Base-by-base conservation (phyloP, 345 rosid genomes). In the Lepidium sativum region DNA sequence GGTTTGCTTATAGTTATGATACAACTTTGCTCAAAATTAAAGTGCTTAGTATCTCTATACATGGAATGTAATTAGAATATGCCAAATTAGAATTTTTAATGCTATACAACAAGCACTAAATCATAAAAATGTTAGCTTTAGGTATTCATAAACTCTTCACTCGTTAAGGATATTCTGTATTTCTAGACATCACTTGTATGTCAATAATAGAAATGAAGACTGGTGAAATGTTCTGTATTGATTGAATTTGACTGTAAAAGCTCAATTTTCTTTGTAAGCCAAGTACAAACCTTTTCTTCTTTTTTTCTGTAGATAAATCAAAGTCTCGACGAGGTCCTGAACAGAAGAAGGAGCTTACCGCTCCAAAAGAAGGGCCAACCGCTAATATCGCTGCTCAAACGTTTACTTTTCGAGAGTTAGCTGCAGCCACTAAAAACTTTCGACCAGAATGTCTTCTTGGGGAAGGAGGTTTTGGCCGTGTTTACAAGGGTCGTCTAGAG, bases 391-490 rank as follows among this genome's bases (percentile, higher is more conserved):
- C 97, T 34, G 99, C 96, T 8, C 97, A 88, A 74, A 94, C 90
- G 18, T 94, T 90, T 82, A 86, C 97, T 45, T 94, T 89, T 67
- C 69, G 83, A 47, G 99, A 94, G 79, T 86, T 94, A 76, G 99
- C 96, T 34, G 76, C 83, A 32, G 95, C 96, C 13, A 90, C 97
- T 42, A 90, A 88, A 60, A 81, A 81, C 69, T 94, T 94, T 52
- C 73, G 86, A 70, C 91, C 75, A 21, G 97, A 94, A 78, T 83
- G 86, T 63, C 80, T 84, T 18, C 54, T 94, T 56, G 99, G 97
- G 50, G 99, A 94, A 86, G 97, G 97, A 33, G 99, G 99, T 6
- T 90, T 90, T 50, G 99, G 99, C 41, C 96, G 79, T 70, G 99
- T 94, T 49, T 90, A 94, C 78, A 86, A 87, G 72, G 99, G 97